Evolutionary conservation across 73 alveolate genomes (phyloP).

Genomic region (Paramecium sexaurelia): DNA sequence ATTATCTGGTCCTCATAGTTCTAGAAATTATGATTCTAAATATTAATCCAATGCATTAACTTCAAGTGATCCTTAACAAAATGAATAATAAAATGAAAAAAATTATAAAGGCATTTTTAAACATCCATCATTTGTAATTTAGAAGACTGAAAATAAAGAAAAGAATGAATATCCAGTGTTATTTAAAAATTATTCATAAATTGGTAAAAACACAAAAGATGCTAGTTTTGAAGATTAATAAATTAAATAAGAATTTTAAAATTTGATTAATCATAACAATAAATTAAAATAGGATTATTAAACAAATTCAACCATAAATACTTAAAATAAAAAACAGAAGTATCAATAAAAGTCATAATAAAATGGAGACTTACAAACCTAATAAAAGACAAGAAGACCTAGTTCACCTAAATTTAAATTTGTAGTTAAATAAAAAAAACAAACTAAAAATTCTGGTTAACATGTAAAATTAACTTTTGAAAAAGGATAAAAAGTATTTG

Average conservation of each 20-base stretch:
- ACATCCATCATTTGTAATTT: background rate
- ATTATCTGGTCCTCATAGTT: too few species aligned
- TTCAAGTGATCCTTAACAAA: too few species aligned
- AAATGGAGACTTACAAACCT: background rate
- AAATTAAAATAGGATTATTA: too few species aligned
- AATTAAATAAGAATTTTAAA: background rate
- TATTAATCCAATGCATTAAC: too few species aligned
- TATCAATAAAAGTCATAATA: background rate
- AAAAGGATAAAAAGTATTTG: background rate
- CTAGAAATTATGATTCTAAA: too few species aligned
- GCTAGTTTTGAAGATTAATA: background rate
- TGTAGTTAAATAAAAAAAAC: background rate
- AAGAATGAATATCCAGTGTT: background rate
- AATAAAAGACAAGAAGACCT: background rate
- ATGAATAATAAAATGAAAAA: too few species aligned
- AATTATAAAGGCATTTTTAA: too few species aligned
- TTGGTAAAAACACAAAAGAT: background rate
- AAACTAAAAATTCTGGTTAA: background rate
- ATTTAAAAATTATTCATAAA: background rate
- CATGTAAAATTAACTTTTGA: background rate
- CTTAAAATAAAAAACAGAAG: too few species aligned
- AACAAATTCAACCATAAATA: too few species aligned
- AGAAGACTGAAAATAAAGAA: background rate
- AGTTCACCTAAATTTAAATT: conserved; percentile 1
- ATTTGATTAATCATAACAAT: background rate